Conservation (phyloP, 345 rosid species). For the Barbarea vulgaris region DNA sequence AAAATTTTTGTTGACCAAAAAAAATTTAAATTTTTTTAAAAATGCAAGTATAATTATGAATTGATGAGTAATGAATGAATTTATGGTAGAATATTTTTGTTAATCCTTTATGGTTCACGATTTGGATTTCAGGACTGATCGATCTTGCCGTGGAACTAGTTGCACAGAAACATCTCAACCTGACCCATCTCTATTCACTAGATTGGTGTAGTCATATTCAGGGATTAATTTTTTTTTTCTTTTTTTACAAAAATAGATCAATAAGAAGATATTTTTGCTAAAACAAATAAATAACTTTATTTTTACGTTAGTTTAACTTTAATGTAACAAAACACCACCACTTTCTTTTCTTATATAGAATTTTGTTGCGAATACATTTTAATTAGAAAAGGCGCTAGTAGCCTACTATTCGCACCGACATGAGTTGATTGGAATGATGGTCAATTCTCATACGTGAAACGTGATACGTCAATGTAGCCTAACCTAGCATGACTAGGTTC, state of each 20-base stretch:
- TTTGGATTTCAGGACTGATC: background rate
- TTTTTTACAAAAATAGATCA: background rate
- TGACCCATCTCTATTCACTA: background rate
- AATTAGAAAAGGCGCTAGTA: background rate
- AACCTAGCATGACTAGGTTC: slow-evolving; percentile 14
- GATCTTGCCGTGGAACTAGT: background rate
- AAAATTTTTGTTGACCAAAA: background rate
- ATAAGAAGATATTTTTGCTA: background rate
- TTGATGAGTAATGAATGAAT: slow-evolving; percentile 6
- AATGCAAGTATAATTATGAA: no score
- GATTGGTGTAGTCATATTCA: background rate
- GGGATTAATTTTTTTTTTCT: background rate
- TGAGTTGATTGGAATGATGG: slow-evolving; percentile 3
- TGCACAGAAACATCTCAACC: background rate
- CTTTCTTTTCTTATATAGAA: background rate
- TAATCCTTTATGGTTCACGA: background rate
- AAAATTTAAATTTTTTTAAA: no score
- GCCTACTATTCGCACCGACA: background rate
- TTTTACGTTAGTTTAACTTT: background rate
- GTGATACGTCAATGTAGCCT: slow-evolving; percentile 2
- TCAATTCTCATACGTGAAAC: background rate
- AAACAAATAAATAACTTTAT: background rate
- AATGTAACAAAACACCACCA: background rate
- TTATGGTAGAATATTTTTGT: background rate
- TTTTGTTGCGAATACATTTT: background rate